Conservation (phyloP, 108 stramenopile genomes). For the Fragilariopsis cylindrus region DNA sequence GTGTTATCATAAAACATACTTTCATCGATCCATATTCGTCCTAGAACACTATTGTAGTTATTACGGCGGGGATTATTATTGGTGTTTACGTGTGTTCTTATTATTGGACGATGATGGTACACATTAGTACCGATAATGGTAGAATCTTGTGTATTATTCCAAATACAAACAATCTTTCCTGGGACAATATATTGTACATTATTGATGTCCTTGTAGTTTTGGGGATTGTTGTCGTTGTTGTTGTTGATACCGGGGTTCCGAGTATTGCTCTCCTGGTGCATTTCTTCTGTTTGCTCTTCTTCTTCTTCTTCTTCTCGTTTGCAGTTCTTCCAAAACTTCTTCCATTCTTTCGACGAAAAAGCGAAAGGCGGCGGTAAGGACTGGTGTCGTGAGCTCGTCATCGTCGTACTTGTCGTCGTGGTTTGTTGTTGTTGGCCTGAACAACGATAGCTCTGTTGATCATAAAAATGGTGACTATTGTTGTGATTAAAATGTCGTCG, state of each 20-base stretch:
- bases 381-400: background rate
- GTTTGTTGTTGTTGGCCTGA: too few species aligned
- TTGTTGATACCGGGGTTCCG: background rate
- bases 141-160: slow-evolving; percentile 31
- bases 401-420: background rate
- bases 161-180: slow-evolving; percentile 39
- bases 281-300: too few species aligned
- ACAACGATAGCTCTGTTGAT: slow-evolving; percentile 8
- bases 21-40: slow-evolving; percentile 8
- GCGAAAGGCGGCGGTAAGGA: background rate
- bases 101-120: slow-evolving; percentile 46
- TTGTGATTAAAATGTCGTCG: background rate
- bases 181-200: slow-evolving; percentile 44
- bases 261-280: background rate
- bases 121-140: slow-evolving; percentile 28
- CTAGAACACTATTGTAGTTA: background rate
- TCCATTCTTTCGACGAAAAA: background rate
- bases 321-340: background rate
- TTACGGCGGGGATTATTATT: background rate
- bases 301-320: too few species aligned
- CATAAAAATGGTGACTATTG: background rate
- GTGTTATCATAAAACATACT: slow-evolving; percentile 33
- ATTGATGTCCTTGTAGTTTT: slow-evolving; percentile 3
- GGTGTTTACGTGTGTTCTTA: slow-evolving; percentile 27
- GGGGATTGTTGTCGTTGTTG: background rate